phyloP scores from a whole-genome alignment of 1,139 yeast species.

The Sugiyamaella sp. region DNA sequence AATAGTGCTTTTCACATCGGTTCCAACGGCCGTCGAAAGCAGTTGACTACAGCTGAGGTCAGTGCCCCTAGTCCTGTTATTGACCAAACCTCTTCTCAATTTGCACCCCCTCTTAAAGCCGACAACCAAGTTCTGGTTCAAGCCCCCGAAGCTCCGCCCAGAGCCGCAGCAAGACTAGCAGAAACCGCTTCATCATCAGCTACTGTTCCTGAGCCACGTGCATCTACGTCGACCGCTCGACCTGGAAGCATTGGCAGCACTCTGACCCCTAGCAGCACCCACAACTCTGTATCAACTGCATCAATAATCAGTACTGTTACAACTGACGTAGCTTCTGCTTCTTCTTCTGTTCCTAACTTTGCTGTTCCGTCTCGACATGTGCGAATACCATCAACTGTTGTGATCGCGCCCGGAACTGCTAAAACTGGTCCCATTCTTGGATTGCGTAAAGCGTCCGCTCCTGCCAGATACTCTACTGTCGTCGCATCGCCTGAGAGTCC shows the following conservation, averaged over 20 bases:
- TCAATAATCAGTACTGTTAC: neutral
- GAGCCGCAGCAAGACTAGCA: too few relatives aligned
- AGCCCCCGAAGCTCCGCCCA: too few relatives aligned
- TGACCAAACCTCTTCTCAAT: neutral
- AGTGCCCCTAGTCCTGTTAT: neutral
- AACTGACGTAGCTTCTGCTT: neutral
- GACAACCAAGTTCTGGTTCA: too few relatives aligned
- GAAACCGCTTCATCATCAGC: neutral
- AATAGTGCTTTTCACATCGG: neutral
- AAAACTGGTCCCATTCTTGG: constrained; percentile 24
- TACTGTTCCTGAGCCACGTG: neutral
- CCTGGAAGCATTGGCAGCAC: too few relatives aligned
- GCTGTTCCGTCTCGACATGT: neutral
- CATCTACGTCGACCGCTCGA: too few relatives aligned
- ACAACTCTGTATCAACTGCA: neutral
- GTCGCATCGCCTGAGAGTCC: neutral
- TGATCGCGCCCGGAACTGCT: constrained; percentile 20
- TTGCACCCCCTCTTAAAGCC: too few relatives aligned
- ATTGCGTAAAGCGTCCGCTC: constrained; percentile 3
- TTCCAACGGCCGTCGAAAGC: neutral
- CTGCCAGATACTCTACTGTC: neutral
- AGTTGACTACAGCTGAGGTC: neutral
- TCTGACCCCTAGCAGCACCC: neutral
- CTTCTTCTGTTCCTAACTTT: neutral
- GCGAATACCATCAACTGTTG: constrained; percentile 14